Evolutionary conservation across 331 rosid species (phyloP).

Genomic region (Erythrophleum ivorense): DNA sequence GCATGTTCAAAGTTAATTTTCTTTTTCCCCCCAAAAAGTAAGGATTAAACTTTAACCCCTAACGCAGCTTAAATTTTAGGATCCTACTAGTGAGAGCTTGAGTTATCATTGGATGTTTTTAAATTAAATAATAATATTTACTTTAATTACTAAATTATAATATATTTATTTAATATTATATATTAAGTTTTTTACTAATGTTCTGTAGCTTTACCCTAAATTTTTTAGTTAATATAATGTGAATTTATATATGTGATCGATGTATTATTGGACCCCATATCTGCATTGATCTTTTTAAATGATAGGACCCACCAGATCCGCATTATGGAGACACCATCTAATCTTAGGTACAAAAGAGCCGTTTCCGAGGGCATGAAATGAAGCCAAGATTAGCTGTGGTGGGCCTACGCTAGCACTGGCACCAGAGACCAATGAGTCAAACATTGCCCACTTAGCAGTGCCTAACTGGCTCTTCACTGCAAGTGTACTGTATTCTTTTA

Average conservation of each 20-base stretch:
- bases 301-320: conserved; percentile 15
- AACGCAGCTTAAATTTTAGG: neutral
- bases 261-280: neutral
- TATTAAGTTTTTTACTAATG: neutral
- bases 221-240: neutral
- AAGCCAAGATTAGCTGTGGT: conserved; percentile 13
- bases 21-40: neutral
- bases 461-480: neutral
- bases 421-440: neutral
- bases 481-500: neutral
- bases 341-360: conserved; percentile 23
- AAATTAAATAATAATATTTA: too few species aligned
- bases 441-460: neutral
- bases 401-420: conserved; percentile 20
- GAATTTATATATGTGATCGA: neutral
- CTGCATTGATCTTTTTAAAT: neutral
- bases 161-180: neutral
- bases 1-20: neutral
- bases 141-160: neutral
- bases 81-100: neutral
- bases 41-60: neutral
- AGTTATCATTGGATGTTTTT: neutral
- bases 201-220: neutral
- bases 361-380: conserved; percentile 28
- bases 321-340: neutral